Conservation (phyloP, 768 basidiomycete genomes). For the Leccinum subgranulosum region DNA sequence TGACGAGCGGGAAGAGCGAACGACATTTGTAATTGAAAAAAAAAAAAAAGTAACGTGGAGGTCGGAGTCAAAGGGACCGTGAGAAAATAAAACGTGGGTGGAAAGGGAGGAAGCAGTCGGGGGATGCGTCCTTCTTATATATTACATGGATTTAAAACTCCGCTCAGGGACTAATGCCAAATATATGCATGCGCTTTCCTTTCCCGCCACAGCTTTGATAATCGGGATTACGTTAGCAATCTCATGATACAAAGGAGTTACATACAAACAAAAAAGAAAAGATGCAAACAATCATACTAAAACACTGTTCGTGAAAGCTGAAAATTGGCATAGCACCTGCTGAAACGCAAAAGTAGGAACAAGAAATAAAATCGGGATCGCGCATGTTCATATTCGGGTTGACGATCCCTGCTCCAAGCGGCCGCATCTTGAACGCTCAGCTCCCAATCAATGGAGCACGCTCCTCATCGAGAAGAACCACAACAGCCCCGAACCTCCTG, state of each 20-base stretch:
- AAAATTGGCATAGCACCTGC: not conserved
- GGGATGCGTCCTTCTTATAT: conserved; percentile 25
- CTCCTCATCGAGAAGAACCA: conserved; percentile 81
- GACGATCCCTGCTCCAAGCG: not conserved
- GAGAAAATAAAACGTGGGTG: conserved; percentile 29
- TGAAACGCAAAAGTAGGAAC: not conserved
- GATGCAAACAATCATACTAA: not conserved
- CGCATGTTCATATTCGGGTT: not conserved
- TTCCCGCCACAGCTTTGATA: conserved; percentile 1
- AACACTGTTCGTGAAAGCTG: not conserved
- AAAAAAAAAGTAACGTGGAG: conserved; percentile 11
- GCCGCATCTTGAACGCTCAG: conserved; percentile 23
- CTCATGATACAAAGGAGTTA: not conserved
- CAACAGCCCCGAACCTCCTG: conserved; percentile 43
- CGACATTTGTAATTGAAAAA: conserved; percentile 34
- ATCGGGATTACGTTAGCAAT: conserved; percentile 1
- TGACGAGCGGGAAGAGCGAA: conserved; percentile 77
- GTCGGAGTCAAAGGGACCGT: conserved; percentile 24
- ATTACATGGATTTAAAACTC: conserved; percentile 26
- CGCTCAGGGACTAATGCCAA: conserved; percentile 24
- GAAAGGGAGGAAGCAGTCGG: conserved; percentile 18
- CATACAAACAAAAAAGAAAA: conserved; percentile 5
- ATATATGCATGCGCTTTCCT: conserved; percentile 17
- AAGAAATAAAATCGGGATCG: not conserved
- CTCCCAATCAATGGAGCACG: conserved; percentile 72